phyloP scores from a whole-genome alignment of 1,284 basidiomycete genomes.

The Puccinia triticina region DNA sequence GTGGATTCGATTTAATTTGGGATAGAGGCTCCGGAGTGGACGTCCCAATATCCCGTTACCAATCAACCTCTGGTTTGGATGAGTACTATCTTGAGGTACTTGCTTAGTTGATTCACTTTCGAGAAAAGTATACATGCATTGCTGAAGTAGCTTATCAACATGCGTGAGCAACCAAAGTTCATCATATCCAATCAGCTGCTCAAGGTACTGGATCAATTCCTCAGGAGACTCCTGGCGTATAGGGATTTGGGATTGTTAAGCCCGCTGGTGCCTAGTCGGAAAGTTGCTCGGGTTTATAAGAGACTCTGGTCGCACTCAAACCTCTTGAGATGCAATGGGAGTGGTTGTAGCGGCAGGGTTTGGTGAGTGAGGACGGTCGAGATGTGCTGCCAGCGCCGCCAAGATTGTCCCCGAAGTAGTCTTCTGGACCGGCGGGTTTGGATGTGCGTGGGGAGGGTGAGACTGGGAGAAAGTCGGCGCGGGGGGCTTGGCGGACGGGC shows the following conservation, averaged over 20 bases:
- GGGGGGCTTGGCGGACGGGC: no score
- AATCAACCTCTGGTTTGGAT: constrained; percentile 14
- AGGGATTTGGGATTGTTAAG: not conserved
- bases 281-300: no score
- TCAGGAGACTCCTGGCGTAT: not conserved
- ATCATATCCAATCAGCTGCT: constrained; percentile 21
- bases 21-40: not conserved
- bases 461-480: no score
- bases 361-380: not conserved
- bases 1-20: not conserved
- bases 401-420: no score
- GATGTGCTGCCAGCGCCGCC: not conserved
- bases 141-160: constrained; percentile 18
- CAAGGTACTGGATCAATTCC: constrained; percentile 27
- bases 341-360: not conserved
- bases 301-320: not conserved
- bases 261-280: not conserved
- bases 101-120: not conserved
- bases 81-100: not conserved
- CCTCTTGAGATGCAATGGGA: not conserved
- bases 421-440: not conserved
- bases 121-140: not conserved
- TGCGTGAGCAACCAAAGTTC: constrained; percentile 12
- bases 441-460: not conserved
- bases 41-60: constrained; percentile 17